These are phyloP conservation scores for Annulohypoxylon nitens DNA, from an alignment of 495 filamentous ascomycete genomes.

Conservation along the genomic window DNA sequence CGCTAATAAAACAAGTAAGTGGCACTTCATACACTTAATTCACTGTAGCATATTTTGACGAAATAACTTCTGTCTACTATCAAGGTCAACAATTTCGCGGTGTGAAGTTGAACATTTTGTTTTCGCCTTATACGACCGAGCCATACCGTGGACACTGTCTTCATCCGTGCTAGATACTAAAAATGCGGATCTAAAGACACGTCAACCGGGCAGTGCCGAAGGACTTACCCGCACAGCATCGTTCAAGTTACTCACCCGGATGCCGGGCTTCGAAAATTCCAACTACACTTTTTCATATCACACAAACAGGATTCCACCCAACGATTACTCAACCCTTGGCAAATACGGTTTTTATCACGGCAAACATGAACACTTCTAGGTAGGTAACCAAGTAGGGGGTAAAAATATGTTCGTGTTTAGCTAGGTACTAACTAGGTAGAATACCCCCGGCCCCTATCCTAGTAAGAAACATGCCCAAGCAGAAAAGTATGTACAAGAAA, in stretches of 20 bases:
- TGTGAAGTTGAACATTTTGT: not conserved
- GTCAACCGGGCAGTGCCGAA: slow-evolving; percentile 18
- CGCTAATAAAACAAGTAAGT: not conserved
- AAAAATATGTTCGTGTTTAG: slow-evolving; percentile 9
- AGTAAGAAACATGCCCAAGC: not conserved
- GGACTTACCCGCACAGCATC: not conserved
- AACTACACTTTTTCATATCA: not conserved
- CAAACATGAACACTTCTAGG: not conserved
- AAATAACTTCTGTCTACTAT: not conserved
- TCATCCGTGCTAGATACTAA: not conserved
- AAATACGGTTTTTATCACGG: not conserved
- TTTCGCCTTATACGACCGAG: slow-evolving; percentile 1
- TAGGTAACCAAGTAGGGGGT: not conserved
- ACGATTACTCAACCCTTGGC: not conserved
- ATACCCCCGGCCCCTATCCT: not conserved
- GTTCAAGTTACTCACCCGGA: not conserved
- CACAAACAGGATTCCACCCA: not conserved
- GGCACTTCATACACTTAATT: not conserved
- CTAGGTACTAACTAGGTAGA: not conserved
- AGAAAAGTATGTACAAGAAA: slow-evolving; percentile 3
- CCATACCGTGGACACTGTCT: not conserved
- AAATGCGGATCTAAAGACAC: slow-evolving; percentile 16
- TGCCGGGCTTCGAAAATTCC: not conserved
- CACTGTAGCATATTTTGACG: not conserved
- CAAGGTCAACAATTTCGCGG: not conserved